Evolutionary conservation across 2,329 filamentous ascomycete species (phyloP).

Genomic region (Phialophora tarda): DNA sequence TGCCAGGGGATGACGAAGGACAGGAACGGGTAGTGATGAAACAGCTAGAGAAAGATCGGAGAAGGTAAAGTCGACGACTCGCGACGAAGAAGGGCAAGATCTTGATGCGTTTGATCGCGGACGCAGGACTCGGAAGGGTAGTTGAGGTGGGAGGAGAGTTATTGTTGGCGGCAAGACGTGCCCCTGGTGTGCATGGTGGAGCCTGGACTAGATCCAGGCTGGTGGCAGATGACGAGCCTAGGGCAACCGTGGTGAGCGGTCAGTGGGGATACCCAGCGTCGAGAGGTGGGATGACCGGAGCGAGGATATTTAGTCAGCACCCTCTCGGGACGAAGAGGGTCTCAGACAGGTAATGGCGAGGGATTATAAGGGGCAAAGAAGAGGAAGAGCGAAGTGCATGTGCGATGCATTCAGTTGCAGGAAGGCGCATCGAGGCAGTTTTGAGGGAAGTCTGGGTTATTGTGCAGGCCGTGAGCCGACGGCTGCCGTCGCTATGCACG

Average conservation of each 20-base stretch:
- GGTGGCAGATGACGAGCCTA: conserved; percentile 30
- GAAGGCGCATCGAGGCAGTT: not conserved
- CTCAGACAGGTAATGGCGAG: not conserved
- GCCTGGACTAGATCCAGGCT: conserved; percentile 20
- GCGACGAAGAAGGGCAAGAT: conserved; percentile 12
- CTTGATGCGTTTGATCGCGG: conserved; percentile 19
- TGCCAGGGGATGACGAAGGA: conserved; percentile 12
- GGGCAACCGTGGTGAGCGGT: conserved; percentile 21
- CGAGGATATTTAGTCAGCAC: not conserved
- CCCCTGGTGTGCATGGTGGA: conserved; percentile 25
- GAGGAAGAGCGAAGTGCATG: not conserved
- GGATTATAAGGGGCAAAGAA: not conserved
- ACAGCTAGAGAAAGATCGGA: conserved; percentile 14
- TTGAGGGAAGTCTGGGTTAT: not conserved
- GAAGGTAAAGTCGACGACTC: conserved; percentile 2
- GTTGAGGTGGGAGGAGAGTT: conserved; percentile 21
- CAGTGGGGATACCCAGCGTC: conserved; percentile 3
- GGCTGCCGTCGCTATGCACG: conserved; percentile 6
- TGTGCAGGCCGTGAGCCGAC: conserved; percentile 8
- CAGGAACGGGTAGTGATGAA: conserved; percentile 13
- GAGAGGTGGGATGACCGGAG: not conserved
- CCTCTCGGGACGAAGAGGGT: not conserved
- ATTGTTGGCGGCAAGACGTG: conserved; percentile 16
- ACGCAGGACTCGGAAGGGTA: conserved; percentile 18
- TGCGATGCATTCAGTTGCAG: conserved; percentile 7